Evolutionary conservation across 75 land plant species (phyloP).

Genomic region (Azolla pinnata): DNA sequence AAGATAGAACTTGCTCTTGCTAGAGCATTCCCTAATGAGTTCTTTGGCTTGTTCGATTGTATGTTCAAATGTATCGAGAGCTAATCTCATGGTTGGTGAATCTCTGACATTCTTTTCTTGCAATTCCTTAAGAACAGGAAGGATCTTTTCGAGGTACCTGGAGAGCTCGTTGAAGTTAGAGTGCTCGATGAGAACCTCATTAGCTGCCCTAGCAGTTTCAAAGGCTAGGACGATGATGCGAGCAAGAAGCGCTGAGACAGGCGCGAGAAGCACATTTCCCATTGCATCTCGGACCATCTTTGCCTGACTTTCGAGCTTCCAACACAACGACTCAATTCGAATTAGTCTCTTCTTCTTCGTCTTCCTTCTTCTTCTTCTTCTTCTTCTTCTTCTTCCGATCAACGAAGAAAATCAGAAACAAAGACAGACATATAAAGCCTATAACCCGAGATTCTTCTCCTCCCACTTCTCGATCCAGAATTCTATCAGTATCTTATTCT

Average conservation of each 20-base stretch:
- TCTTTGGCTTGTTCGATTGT: conserved; percentile 29
- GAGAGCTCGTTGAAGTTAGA: conserved; percentile 38
- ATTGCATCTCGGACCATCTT: conserved; percentile 44
- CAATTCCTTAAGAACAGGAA: conserved; percentile 42
- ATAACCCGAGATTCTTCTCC: no score
- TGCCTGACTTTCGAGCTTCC: no score
- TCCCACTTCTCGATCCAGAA: no score
- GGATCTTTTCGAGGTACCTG: conserved; percentile 37
- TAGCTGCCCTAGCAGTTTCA: conserved; percentile 26
- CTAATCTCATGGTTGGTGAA: conserved; percentile 23
- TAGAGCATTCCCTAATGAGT: conserved; percentile 28
- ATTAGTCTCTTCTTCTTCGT: no score
- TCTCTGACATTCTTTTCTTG: conserved; percentile 17
- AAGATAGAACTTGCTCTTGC: conserved; percentile 48
- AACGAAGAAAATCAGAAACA: no score
- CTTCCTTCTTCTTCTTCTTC: no score
- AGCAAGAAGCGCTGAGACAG: conserved; percentile 43
- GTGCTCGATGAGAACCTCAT: conserved; percentile 49
- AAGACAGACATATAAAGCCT: no score
- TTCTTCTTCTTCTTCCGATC: no score
- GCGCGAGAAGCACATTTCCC: conserved; percentile 30
- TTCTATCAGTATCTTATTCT: no score
- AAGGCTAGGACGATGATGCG: conserved; percentile 26
- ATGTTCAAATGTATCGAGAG: conserved; percentile 25
- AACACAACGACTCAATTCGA: no score